phyloP scores from a whole-genome alignment of 2,329 filamentous ascomycete species.

The Keithomyces neogunnii region DNA sequence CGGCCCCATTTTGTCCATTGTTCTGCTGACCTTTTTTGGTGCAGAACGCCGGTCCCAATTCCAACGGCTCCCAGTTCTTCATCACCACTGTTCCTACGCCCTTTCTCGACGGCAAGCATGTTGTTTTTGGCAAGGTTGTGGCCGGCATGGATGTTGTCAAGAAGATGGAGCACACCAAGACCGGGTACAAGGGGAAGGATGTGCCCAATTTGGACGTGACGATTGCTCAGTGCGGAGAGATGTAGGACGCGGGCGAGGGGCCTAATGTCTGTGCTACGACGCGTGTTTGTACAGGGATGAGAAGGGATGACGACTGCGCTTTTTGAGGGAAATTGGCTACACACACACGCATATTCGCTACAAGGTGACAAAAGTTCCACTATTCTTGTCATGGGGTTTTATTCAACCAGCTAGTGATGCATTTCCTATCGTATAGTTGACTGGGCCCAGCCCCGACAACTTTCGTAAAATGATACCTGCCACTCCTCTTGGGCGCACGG shows the following conservation, averaged over 20 bases:
- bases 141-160: conserved; percentile 84
- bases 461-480: background rate
- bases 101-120: conserved; percentile 87
- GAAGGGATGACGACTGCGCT: too few relatives aligned
- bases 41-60: conserved; percentile 83
- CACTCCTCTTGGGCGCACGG: background rate
- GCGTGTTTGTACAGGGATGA: background rate
- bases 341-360: too few relatives aligned
- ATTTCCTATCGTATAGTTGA: background rate
- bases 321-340: too few relatives aligned
- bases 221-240: conserved; percentile 85
- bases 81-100: conserved; percentile 84
- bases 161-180: conserved; percentile 89
- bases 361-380: too few relatives aligned
- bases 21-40: background rate
- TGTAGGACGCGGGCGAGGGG: conserved; percentile 42
- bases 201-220: conserved; percentile 77
- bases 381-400: background rate
- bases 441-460: background rate
- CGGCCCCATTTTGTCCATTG: background rate
- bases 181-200: conserved; percentile 64
- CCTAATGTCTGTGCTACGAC: background rate
- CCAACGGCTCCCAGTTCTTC: conserved; percentile 96
- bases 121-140: conserved; percentile 86
- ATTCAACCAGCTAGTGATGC: background rate